Conservation (phyloP, 1,284 basidiomycete genomes). For the Wolfiporia cocos region DNA sequence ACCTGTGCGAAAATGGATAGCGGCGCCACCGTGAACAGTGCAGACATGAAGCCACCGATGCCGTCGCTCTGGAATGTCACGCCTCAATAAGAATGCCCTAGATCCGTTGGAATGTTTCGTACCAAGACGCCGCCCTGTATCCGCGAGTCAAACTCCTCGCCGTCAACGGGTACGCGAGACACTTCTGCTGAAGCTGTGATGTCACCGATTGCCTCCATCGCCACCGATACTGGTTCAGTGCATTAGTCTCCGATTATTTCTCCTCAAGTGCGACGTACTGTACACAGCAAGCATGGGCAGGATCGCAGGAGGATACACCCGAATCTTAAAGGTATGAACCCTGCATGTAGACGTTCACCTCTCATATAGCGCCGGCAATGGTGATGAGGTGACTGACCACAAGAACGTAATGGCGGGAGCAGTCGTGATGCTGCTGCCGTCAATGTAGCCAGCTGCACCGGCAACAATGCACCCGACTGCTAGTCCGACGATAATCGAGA, state of each 20-base stretch:
- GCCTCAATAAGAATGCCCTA: not conserved
- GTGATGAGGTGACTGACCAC: conserved; percentile 35
- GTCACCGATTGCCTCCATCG: conserved; percentile 85
- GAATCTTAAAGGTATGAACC: conserved; percentile 76
- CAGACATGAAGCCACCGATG: conserved; percentile 68
- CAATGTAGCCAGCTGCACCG: conserved; percentile 71
- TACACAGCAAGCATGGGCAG: conserved; percentile 83
- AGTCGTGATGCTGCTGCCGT: conserved; percentile 50
- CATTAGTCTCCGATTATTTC: not conserved
- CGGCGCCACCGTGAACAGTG: conserved; percentile 77
- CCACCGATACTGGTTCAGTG: conserved; percentile 46
- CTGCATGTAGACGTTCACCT: conserved; percentile 23
- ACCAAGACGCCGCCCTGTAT: conserved; percentile 84
- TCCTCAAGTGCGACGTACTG: conserved; percentile 30
- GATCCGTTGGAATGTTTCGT: conserved; percentile 17
- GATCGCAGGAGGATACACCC: conserved; percentile 77
- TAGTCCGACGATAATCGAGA: conserved; percentile 70
- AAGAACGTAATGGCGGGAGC: conserved; percentile 78
- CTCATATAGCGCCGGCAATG: not conserved
- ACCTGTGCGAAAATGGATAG: conserved; percentile 77
- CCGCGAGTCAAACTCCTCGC: conserved; percentile 69
- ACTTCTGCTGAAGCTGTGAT: conserved; percentile 84
- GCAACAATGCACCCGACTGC: conserved; percentile 76
- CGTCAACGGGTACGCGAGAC: conserved; percentile 62
- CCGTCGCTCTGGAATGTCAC: conserved; percentile 52